Evolutionary conservation across 192 early-diverging fungal species (phyloP).

Genomic region (Linnemannia elongata): DNA sequence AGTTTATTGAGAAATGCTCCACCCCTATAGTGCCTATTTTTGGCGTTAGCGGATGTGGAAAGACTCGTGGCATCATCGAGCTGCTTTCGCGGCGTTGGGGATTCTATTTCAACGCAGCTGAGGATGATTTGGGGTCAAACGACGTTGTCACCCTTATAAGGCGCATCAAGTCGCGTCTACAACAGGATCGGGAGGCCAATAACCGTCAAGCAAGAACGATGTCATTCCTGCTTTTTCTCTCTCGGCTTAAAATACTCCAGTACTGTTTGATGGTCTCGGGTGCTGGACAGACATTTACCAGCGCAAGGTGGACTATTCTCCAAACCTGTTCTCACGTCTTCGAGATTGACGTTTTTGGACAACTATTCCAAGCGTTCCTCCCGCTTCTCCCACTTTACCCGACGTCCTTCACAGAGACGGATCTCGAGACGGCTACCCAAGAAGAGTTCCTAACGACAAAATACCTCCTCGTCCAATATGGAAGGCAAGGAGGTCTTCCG

Average conservation of each 20-base stretch:
- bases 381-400: neutral
- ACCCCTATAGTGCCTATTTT: no score
- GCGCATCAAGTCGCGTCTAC: no score
- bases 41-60: no score
- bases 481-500: conserved; percentile 11
- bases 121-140: no score
- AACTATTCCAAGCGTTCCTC: neutral
- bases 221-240: conserved; percentile 11
- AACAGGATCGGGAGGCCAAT: no score
- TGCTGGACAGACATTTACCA: neutral
- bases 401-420: neutral
- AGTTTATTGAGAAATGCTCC: no score
- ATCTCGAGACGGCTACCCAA: neutral
- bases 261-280: conserved; percentile 5
- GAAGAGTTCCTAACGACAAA: neutral
- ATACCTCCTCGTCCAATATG: neutral
- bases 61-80: no score
- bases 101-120: no score
- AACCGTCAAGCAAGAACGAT: no score
- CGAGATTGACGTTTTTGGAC: neutral
- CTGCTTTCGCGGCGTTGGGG: no score
- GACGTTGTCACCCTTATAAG: no score
- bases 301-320: conserved; percentile 19
- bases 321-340: conserved; percentile 10
- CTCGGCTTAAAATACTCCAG: conserved; percentile 11